Evolutionary conservation across 345 rosid species (phyloP), one percentile per base, ranked within the genome.

Genomic region (Eucalyptus guilfoylei): DNA sequence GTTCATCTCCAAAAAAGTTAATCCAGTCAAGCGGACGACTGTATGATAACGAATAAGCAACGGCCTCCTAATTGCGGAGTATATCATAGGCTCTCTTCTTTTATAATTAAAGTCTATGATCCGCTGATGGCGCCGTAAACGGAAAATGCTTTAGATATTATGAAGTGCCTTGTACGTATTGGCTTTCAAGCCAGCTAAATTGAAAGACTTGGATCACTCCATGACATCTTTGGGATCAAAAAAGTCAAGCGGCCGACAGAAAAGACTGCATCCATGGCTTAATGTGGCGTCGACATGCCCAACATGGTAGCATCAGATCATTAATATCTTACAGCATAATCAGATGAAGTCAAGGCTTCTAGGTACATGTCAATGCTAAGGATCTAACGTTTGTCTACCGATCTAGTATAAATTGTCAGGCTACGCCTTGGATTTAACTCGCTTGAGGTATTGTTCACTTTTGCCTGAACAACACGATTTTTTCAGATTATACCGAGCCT

Each of bases 401-500:
- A 52, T 52, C 55, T 52, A 52, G 55, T 52, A 52, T 52, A 52
- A 19, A 50, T 1, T 52, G 55, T 19, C 10, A 1, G 55, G 24
- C 55, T 52, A 1, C 24, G 0, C 24, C 10, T 52, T 52, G 55
- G 55, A 52, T 52, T 19, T 52, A 52, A 49, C 54, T 49, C 23
- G 2, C 1, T 50, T 50, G 54, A 50, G 1, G 3, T 52, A 52
- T 52, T 52, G 2, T 52, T 19, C 55, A 3, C 1, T 52, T 52
- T 52, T 50, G 2, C 23, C 2, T 1, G 4, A 52, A 52, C 55
- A 52, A 19, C 24, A 1, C 4, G 2, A 1, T 1, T 17, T 52
- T 52, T 2, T 52, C 0, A 1, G 2, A 52, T 1, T 1, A 52
- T 52, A 52, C 55, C 4, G 2, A 52, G 4, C 2, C 4, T 52